Evolutionary conservation across 345 rosid species (phyloP).

Genomic region (Atalantia buxifolia): DNA sequence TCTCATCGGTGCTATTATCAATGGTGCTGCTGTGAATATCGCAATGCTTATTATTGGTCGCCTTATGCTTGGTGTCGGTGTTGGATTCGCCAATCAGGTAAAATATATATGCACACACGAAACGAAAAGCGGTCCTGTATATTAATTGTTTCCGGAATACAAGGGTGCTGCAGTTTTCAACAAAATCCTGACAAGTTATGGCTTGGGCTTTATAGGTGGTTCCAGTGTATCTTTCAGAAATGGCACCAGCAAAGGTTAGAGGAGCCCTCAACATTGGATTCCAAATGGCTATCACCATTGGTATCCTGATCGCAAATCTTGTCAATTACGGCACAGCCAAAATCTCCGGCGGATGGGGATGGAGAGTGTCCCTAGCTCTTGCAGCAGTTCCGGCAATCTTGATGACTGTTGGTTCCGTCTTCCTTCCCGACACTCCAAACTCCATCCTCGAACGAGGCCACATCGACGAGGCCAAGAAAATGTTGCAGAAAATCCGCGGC

Average conservation of each 20-base stretch:
- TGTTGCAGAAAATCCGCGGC: conserved; percentile 59
- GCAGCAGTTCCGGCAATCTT: conserved; percentile 67
- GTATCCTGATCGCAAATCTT: conserved; percentile 62
- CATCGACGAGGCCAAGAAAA: conserved; percentile 49
- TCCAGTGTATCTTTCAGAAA: conserved; percentile 75
- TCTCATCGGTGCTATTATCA: conserved; percentile 56
- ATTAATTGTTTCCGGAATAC: no score
- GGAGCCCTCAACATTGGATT: conserved; percentile 83
- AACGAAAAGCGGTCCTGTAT: no score
- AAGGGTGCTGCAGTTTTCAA: not conserved
- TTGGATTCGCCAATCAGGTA: conserved; percentile 91
- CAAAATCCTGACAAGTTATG: not conserved
- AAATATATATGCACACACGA: not conserved
- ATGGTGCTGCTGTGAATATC: conserved; percentile 51
- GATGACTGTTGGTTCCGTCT: conserved; percentile 58
- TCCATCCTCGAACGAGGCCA: conserved; percentile 70
- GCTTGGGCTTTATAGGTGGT: conserved; percentile 36
- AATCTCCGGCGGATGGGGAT: conserved; percentile 59
- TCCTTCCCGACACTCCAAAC: conserved; percentile 77
- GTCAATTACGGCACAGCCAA: conserved; percentile 58
- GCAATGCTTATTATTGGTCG: conserved; percentile 64
- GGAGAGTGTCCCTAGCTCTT: conserved; percentile 68
- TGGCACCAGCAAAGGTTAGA: conserved; percentile 72
- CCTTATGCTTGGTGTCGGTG: conserved; percentile 69
- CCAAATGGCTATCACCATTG: conserved; percentile 72